phyloP scores from a whole-genome alignment of 2,329 filamentous ascomycete genomes.

The Botrytis hyacinthi region DNA sequence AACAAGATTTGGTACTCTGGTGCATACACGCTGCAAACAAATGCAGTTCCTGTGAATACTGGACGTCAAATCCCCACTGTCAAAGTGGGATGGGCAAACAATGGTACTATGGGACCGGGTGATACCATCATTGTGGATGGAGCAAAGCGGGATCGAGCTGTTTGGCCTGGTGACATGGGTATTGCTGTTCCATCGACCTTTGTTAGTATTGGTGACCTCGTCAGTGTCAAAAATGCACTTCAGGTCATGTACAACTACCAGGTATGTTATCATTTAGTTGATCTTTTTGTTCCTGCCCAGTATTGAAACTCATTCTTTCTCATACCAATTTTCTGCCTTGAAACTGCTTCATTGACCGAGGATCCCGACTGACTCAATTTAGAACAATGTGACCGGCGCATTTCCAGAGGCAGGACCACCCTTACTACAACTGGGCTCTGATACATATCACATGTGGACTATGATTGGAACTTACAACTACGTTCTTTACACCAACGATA shows the following conservation, averaged over 20 bases:
- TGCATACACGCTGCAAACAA: slow-evolving; percentile 45
- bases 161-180: slow-evolving; percentile 61
- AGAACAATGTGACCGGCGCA: slow-evolving; percentile 29
- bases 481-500: slow-evolving; percentile 54
- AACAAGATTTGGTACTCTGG: slow-evolving; percentile 54
- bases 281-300: not conserved
- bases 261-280: slow-evolving; percentile 32
- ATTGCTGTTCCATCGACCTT: slow-evolving; percentile 54
- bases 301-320: not conserved
- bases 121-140: slow-evolving; percentile 46
- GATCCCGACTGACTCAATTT: not conserved
- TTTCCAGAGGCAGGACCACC: slow-evolving; percentile 35
- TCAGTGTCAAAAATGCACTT: slow-evolving; percentile 47
- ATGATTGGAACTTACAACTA: slow-evolving; percentile 61
- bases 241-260: slow-evolving; percentile 44
- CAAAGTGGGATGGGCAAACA: slow-evolving; percentile 41
- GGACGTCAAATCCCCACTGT: slow-evolving; percentile 39
- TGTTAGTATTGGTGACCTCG: slow-evolving; percentile 52
- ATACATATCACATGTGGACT: slow-evolving; percentile 59
- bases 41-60: slow-evolving; percentile 36
- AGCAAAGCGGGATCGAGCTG: slow-evolving; percentile 56
- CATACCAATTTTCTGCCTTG: not conserved
- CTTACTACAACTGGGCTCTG: slow-evolving; percentile 35
- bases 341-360: not conserved
- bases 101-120: slow-evolving; percentile 37